Evolutionary conservation across 495 filamentous ascomycete genomes (phyloP).

Genomic region (Annulohypoxylon maeteangense): DNA sequence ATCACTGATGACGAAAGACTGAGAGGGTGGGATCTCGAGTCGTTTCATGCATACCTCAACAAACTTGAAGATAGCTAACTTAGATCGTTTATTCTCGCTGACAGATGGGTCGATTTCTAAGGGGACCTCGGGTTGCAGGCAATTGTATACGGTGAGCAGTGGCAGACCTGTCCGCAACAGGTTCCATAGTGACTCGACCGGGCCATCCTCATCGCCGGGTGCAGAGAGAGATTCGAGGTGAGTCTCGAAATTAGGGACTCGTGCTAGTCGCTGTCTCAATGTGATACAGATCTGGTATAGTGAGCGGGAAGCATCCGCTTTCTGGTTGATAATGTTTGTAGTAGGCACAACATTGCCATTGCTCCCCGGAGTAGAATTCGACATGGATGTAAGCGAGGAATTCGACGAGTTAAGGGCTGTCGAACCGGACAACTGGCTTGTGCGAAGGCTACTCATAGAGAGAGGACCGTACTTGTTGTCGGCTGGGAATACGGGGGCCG

Average conservation of each 20-base stretch:
- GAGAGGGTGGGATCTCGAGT: constrained; percentile 77
- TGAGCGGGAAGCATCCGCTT: constrained; percentile 85
- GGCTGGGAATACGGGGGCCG: constrained; percentile 58
- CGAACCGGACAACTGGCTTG: constrained; percentile 65
- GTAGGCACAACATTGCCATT: constrained; percentile 74
- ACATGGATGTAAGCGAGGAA: constrained; percentile 61
- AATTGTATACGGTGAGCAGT: constrained; percentile 89
- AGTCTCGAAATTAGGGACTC: constrained; percentile 82
- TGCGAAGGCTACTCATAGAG: constrained; percentile 59
- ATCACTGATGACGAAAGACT: constrained; percentile 92
- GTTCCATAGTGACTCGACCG: constrained; percentile 91
- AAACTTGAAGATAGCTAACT: constrained; percentile 67
- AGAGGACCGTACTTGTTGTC: constrained; percentile 51
- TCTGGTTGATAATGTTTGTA: constrained; percentile 94
- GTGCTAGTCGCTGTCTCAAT: constrained; percentile 78
- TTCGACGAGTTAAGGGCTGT: constrained; percentile 60
- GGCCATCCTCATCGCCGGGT: constrained; percentile 72
- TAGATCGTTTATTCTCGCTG: constrained; percentile 72
- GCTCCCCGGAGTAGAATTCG: constrained; percentile 53
- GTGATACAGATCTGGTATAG: constrained; percentile 95
- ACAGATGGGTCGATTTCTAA: constrained; percentile 68
- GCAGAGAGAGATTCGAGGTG: constrained; percentile 64
- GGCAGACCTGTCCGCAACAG: constrained; percentile 86
- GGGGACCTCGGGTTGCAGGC: constrained; percentile 70
- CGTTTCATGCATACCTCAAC: constrained; percentile 68